Percentiles rank a stretch among this genome's conserved stretches.
Evolutionary conservation across 2,329 filamentous ascomycete genomes (phyloP).

Genomic region (Zopfia rhizophila): DNA sequence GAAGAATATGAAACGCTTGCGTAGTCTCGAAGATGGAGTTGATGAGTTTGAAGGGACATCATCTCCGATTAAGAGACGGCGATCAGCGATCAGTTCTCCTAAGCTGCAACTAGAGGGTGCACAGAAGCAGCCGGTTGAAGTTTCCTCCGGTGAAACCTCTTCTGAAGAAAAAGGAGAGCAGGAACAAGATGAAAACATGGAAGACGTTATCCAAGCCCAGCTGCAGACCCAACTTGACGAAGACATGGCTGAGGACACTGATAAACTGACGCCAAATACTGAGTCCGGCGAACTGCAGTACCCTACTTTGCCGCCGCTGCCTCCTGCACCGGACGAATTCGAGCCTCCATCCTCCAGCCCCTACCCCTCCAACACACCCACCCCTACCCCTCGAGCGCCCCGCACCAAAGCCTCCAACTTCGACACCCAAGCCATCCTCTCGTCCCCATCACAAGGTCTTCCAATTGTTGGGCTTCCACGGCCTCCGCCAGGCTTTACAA

Average conservation of each 20-base stretch:
- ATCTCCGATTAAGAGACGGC: slow-evolving; percentile 27
- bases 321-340: slow-evolving; percentile 10
- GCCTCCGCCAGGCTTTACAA: slow-evolving; percentile 16
- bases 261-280: slow-evolving; percentile 5
- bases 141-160: slow-evolving; percentile 31
- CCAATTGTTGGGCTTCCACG: slow-evolving; percentile 21
- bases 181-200: slow-evolving; percentile 1
- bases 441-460: slow-evolving; percentile 32
- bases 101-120: slow-evolving; percentile 16
- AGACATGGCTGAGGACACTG: slow-evolving; percentile 3
- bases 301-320: slow-evolving; percentile 3
- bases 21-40: slow-evolving; percentile 11
- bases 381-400: slow-evolving; percentile 32
- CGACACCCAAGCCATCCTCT: slow-evolving; percentile 50
- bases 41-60: slow-evolving; percentile 2
- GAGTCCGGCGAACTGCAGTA: slow-evolving; percentile 25
- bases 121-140: slow-evolving; percentile 29
- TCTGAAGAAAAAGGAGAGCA: slow-evolving; percentile 1
- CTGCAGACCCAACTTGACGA: slow-evolving; percentile 7
- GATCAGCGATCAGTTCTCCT: too few species aligned
- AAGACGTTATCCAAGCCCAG: slow-evolving; percentile 4
- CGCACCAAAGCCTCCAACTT: slow-evolving; percentile 32
- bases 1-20: slow-evolving; percentile 33
- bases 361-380: slow-evolving; percentile 13
- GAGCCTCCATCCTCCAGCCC: slow-evolving; percentile 19